Evolutionary conservation across 1,139 yeast genomes (phyloP), one percentile per base, ranked within the genome.

Genomic region (Pichia sp.): DNA sequence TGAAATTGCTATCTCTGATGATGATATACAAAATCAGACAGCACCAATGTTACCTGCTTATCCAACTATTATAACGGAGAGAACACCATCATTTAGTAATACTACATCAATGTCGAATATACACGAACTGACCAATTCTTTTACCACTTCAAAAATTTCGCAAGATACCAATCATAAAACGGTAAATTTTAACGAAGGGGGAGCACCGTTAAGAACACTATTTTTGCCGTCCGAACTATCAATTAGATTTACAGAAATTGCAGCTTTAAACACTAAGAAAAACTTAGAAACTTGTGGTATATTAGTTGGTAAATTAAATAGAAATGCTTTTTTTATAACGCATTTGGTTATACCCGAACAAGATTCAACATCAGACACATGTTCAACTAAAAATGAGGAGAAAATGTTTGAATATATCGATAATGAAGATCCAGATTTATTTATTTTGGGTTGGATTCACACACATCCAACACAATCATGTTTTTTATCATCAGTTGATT

Each of bases 401-500:
- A 65, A 68, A 9, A 63, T 81, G 56, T 80, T 81, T 59, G 78
- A 75, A 44, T 77, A 70, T 57, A 72, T 80, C 47, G 85, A 80
- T 60, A 58, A 66, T 42, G 68, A 76, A 51, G 83, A 78, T 56
- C 60, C 60, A 2, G 59, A 57, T 44, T 65, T 81, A 44, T 79
- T 81, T 58, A 76, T 81, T 28, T 67, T 81, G 2, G 87, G 87
- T 10, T 81, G 87, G 87, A 81, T 81, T 49, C 87, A 81, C 63
- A 81, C 86, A 9, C 86, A 81, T 61, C 87, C 87, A 3, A 76
- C 84, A 8, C 87, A 81, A 62, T 71, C 83, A 11, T 81, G 87
- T 57, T 81, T 81, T 61, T 63, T 81, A 62, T 76, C 83, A 18
- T 77, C 84, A 0, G 77, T 81, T 48, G 87, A 81, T 61, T 66